Evolutionary conservation across 345 rosid genomes (phyloP).

Genomic region (Microthlaspi erraticum): DNA sequence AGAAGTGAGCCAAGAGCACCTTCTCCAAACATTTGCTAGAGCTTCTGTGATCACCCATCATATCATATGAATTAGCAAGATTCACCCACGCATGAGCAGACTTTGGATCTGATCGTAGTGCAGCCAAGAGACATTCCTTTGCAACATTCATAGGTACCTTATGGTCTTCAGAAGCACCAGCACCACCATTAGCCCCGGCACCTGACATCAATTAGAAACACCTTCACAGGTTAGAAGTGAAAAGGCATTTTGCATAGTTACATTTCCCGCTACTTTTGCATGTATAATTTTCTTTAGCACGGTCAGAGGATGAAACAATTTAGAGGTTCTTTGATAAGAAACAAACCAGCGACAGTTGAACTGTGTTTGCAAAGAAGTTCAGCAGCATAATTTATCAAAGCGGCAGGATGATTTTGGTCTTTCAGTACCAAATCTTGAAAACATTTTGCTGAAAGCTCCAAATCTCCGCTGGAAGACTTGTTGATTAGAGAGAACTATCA

Average conservation of each 20-base stretch:
- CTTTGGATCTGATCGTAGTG: constrained; percentile 78
- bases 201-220: constrained; percentile 51
- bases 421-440: constrained; percentile 82
- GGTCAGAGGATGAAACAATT: constrained; percentile 16
- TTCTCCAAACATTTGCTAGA: constrained; percentile 98
- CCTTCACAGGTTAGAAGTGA: constrained; percentile 13
- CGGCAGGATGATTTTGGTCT: constrained; percentile 96
- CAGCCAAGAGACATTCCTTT: constrained; percentile 78
- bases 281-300: constrained; percentile 21
- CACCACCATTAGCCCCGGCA: constrained; percentile 81
- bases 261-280: constrained; percentile 6
- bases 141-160: constrained; percentile 70
- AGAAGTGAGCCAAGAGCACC: constrained; percentile 77
- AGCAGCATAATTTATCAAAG: constrained; percentile 82
- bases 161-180: constrained; percentile 62
- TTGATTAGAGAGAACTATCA: constrained; percentile 26
- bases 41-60: constrained; percentile 81
- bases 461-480: constrained; percentile 67
- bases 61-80: constrained; percentile 80
- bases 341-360: constrained; percentile 77
- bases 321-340: constrained; percentile 37
- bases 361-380: constrained; percentile 82
- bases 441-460: constrained; percentile 84
- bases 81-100: constrained; percentile 90
- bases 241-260: not conserved